Evolutionary conservation across 1,139 yeast genomes (phyloP), one percentile per base, ranked within the genome.

Genomic region (Protomyces pachydermus): DNA sequence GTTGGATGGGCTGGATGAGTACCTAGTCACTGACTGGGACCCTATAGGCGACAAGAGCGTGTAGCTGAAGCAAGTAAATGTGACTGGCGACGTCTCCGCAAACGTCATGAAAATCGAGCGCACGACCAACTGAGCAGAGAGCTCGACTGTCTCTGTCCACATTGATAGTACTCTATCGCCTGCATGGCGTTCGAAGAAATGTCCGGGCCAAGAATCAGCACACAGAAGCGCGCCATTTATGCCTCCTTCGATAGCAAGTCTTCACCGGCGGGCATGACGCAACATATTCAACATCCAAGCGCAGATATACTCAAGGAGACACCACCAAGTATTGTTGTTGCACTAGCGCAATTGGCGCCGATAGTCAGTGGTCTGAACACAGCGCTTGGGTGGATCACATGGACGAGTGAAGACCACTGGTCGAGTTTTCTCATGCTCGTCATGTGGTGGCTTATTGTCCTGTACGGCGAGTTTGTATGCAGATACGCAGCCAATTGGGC

Each of bases 21-120:
- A 61, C 39, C 63, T 57, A 6, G 62, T 53, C 16, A 62, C 66
- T 42, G 64, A 56, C 25, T 65, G 66, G 66, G 66, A 65, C 23
- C 66, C 66, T 14, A 65, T 62, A 12, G 83, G 42, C 39, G 64
- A 60, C 23, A 18, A n/a, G 12, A 4, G 25, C 18, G 48, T 42
- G 12, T 42, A 42, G 48, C 4, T 20, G 9, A 5, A 28, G 1
- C 3, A 2, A 28, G 23, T 28, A 28, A 28, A 28, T 28, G 32
- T 28, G 32, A 28, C 32, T 28, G 32, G 32, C 32, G 32, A 6
- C 32, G 32, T 28, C 25, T 38, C 42, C 42, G 42, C 42, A 14
- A 14, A 38, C 14, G 42, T 38, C 42, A 14, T 38, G 42, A 14
- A 38, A 14, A 16, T 37, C 39, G n/a, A 14, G 18, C 42, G 16